phyloP scores from a whole-genome alignment of 441 rosid species.

The Aleurites moluccanus region DNA sequence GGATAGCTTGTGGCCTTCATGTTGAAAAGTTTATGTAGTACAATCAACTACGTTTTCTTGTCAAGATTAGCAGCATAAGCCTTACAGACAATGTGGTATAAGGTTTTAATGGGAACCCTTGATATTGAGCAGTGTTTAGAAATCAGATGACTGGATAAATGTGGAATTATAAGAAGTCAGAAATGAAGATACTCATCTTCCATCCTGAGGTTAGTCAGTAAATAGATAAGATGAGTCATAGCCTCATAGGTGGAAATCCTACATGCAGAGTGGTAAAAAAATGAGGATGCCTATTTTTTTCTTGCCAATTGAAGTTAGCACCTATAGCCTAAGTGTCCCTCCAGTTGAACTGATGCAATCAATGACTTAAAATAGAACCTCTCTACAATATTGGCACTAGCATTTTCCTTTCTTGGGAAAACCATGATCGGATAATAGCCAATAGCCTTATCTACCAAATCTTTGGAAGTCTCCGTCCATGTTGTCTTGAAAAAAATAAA shows the following conservation, averaged over 20 bases:
- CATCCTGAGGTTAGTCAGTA: not conserved
- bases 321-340: not conserved
- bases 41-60: not conserved
- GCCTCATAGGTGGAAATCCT: not conserved
- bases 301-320: not conserved
- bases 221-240: not conserved
- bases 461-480: not conserved
- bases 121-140: too few species aligned
- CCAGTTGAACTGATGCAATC: not conserved
- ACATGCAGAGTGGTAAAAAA: not conserved
- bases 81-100: too few species aligned
- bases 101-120: too few species aligned
- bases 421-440: too few species aligned
- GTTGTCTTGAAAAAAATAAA: not conserved
- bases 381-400: too few species aligned
- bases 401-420: too few species aligned
- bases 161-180: not conserved
- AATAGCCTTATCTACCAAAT: too few species aligned
- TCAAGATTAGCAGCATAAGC: not conserved
- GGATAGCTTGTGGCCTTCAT: not conserved
- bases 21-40: not conserved
- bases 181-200: constrained; percentile 1
- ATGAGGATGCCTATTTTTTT: not conserved
- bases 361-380: too few species aligned
- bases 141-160: not conserved